Conservation (phyloP, 148 eudicot species). For the Heliamphora exappendiculata region DNA sequence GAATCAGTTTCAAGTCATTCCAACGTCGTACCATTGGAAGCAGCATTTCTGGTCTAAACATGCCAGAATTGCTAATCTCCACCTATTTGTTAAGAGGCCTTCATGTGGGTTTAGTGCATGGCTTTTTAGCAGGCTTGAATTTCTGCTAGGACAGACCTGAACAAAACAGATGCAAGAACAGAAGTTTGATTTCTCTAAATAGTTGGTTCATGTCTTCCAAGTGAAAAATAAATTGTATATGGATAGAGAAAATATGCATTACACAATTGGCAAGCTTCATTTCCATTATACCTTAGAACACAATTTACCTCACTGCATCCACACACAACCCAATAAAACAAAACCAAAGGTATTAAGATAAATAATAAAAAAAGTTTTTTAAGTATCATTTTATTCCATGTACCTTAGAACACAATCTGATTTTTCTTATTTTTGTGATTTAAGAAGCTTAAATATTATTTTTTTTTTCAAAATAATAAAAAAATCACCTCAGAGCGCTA, state of each 20-base stretch:
- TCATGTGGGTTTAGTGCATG: slow-evolving; percentile 33
- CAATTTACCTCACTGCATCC: neutral
- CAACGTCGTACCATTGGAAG: neutral
- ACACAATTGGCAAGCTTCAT: neutral
- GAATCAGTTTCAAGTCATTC: no score
- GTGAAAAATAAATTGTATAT: neutral
- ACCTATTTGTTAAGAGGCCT: slow-evolving; percentile 82
- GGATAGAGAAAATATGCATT: neutral
- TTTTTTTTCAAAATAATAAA: no score
- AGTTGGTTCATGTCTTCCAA: neutral
- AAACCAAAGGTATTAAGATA: neutral
- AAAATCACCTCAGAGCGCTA: no score
- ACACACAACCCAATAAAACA: neutral
- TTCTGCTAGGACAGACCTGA: slow-evolving; percentile 5
- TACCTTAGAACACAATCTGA: no score
- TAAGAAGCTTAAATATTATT: no score
- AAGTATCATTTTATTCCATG: no score
- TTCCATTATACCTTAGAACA: neutral
- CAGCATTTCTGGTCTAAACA: slow-evolving; percentile 85
- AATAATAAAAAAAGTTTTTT: no score
- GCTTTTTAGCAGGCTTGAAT: slow-evolving; percentile 10
- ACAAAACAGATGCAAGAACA: neutral
- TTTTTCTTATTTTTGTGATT: no score
- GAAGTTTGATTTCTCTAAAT: neutral
- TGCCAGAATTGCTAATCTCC: slow-evolving; percentile 83